A percentile compares a stretch with the other conserved stretches of the same genome.
phyloP scores from a whole-genome alignment of 345 rosid species.

The Bruguiera sexangula region DNA sequence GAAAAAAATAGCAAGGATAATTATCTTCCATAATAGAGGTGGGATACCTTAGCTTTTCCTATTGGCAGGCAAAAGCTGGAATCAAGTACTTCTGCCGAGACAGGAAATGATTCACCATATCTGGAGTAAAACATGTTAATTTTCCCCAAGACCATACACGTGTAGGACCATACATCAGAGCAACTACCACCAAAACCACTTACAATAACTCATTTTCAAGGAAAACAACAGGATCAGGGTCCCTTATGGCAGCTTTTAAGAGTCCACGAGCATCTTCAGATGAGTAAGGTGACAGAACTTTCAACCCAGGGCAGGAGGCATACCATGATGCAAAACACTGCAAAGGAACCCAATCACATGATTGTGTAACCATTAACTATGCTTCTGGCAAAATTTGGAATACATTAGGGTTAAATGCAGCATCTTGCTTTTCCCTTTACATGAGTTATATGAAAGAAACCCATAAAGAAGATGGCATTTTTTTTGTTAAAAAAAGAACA shows the following conservation, averaged over 20 bases:
- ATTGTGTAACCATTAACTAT: neutral
- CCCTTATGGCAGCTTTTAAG: conserved; percentile 92
- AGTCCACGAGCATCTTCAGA: conserved; percentile 94
- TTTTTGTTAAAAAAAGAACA: too few species aligned
- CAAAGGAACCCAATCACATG: conserved; percentile 19
- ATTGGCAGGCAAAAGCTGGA: conserved; percentile 93
- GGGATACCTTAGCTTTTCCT: conserved; percentile 84
- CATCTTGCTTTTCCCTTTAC: neutral
- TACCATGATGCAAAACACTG: conserved; percentile 97
- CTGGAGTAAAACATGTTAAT: conserved; percentile 33
- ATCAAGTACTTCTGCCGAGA: conserved; percentile 85
- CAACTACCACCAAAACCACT: conserved; percentile 26
- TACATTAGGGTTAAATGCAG: neutral
- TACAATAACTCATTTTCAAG: conserved; percentile 93
- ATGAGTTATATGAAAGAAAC: too few species aligned
- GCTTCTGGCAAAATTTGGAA: neutral
- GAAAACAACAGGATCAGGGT: conserved; percentile 94
- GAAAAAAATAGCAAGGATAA: conserved; percentile 5
- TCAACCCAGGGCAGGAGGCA: conserved; percentile 81
- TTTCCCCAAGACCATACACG: conserved; percentile 5
- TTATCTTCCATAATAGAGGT: conserved; percentile 6
- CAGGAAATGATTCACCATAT: conserved; percentile 88
- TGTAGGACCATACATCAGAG: conserved; percentile 1
- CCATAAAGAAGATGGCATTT: too few species aligned
- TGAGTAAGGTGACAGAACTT: conserved; percentile 75